Percentiles rank a stretch among this genome's conserved stretches.
phyloP scores from a whole-genome alignment of 495 filamentous ascomycete species.

The Amniculicola lignicola region DNA sequence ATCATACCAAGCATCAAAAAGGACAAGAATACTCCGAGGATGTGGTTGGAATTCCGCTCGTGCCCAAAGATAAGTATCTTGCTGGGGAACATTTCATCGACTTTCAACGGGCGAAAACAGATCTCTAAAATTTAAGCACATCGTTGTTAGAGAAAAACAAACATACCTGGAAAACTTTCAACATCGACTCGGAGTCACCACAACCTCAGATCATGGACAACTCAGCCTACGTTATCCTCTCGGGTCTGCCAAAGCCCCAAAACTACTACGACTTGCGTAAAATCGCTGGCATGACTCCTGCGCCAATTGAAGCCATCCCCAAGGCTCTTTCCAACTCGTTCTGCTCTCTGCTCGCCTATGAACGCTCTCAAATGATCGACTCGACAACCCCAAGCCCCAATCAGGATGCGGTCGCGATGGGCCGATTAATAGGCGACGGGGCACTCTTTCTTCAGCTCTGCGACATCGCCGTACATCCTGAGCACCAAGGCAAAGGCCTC shows the following conservation, averaged over 20 bases:
- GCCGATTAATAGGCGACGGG: constrained; percentile 53
- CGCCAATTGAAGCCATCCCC: constrained; percentile 42
- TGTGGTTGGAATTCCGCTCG: no score
- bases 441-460: constrained; percentile 54
- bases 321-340: constrained; percentile 44
- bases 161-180: no score
- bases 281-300: constrained; percentile 41
- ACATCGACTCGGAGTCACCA: no score
- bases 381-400: constrained; percentile 5
- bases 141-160: no score
- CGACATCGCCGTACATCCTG: constrained; percentile 53
- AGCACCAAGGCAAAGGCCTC: constrained; percentile 50
- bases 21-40: no score
- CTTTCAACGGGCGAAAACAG: no score
- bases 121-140: no score
- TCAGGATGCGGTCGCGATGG: constrained; percentile 46
- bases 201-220: no score
- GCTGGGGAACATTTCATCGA: no score
- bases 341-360: constrained; percentile 44
- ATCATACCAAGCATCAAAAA: no score
- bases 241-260: constrained; percentile 18
- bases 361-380: constrained; percentile 19
- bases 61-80: no score
- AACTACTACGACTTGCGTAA: constrained; percentile 45
- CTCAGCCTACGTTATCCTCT: constrained; percentile 20